Conservation (phyloP, 768 basidiomycete species). For the Boletus pseudo-olivaceus region DNA sequence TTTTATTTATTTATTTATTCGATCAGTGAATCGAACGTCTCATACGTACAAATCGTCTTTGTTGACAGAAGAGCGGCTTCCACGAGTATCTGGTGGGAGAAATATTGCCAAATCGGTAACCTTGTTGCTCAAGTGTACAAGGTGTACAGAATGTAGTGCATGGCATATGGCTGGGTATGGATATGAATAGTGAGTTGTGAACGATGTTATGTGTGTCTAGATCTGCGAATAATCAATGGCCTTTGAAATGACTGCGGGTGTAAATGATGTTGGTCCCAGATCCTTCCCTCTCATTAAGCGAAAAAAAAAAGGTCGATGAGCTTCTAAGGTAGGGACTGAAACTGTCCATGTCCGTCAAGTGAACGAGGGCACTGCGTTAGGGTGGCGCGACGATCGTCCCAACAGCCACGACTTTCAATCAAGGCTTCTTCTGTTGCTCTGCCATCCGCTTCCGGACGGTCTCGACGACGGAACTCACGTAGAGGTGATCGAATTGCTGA, state of each 20-base stretch:
- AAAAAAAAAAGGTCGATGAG: constrained; percentile 4
- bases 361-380: background rate
- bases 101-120: constrained; percentile 5
- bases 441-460: constrained; percentile 31
- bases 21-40: background rate
- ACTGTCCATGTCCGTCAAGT: constrained; percentile 4
- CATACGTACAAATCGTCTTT: constrained; percentile 6
- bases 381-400: constrained; percentile 8
- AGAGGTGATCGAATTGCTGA: constrained; percentile 33
- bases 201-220: constrained; percentile 4
- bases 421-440: constrained; percentile 30
- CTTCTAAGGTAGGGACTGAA: constrained; percentile 15
- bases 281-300: background rate
- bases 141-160: background rate
- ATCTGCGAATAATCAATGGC: no score
- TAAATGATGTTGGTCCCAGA: constrained; percentile 4
- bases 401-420: constrained; percentile 11
- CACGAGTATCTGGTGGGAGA: background rate
- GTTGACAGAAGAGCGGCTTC: background rate
- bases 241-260: background rate
- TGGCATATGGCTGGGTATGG: background rate
- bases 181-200: constrained; percentile 2
- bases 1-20: constrained; percentile 4
- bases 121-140: background rate
- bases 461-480: constrained; percentile 31